Evolutionary conservation across 352 stramenopile species (phyloP).

Genomic region (Aphanomyces euteiches): DNA sequence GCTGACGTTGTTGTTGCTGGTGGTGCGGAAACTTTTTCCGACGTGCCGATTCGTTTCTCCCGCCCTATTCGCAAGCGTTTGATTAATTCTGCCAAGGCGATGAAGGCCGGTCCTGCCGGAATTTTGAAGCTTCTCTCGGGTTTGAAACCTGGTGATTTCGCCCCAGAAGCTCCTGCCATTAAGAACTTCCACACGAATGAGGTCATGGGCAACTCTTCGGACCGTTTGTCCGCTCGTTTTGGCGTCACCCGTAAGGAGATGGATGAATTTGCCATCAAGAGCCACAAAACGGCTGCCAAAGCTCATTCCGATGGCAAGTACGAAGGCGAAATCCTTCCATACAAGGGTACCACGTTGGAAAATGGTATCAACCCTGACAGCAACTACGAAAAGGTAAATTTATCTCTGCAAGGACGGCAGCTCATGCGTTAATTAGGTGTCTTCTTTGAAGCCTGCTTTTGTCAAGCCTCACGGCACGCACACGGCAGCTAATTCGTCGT

Average conservation of each 20-base stretch:
- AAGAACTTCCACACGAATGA: constrained; percentile 98
- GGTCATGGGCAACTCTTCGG: constrained; percentile 97
- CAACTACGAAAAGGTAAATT: constrained; percentile 89
- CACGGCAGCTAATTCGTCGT: constrained; percentile 97
- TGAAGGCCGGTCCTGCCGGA: constrained; percentile 92
- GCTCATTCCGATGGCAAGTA: constrained; percentile 94
- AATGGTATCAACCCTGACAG: constrained; percentile 97
- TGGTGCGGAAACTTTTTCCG: constrained; percentile 96
- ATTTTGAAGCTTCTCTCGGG: constrained; percentile 91
- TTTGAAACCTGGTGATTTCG: constrained; percentile 88
- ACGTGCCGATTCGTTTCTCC: constrained; percentile 96
- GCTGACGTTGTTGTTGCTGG: constrained; percentile 95
- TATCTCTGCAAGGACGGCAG: background rate
- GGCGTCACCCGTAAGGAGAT: constrained; percentile 94
- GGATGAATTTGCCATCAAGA: constrained; percentile 95
- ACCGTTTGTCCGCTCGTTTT: constrained; percentile 92
- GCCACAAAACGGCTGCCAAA: constrained; percentile 91
- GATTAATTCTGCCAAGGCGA: constrained; percentile 87
- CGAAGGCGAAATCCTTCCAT: constrained; percentile 89
- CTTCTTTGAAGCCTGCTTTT: constrained; percentile 96
- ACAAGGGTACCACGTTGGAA: constrained; percentile 93
- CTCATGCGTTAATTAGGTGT: constrained; percentile 24
- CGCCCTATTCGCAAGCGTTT: constrained; percentile 79
- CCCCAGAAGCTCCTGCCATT: constrained; percentile 95
- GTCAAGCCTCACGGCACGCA: constrained; percentile 98